Base-by-base conservation (phyloP, 1,284 basidiomycete genomes). In the Boletus holoroseus region DNA sequence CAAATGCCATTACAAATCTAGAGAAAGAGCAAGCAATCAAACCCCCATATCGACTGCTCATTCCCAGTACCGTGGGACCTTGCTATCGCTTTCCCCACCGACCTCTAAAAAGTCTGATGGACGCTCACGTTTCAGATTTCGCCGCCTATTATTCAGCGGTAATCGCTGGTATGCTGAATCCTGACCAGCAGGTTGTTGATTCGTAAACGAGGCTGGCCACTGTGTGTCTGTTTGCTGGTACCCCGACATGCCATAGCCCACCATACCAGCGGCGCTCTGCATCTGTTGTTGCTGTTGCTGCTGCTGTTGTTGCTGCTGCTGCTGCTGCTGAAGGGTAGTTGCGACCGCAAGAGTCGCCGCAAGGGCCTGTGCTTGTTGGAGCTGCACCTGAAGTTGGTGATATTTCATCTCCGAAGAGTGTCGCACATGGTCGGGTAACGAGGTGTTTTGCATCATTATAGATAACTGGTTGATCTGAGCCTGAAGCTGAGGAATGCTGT, bases 91-190 rank as follows among this genome's bases (percentile, higher is more conserved):
- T 53, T 85, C 80, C 40, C 70, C 72, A 0, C 81, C 80, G 9
- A 89, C 77, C 61, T 91, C 88, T 61, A 89, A 68, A 62, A 91
- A 91, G 67, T 91, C 88, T 9, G 84, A 84, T 2, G 88, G 88
- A 37, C 88, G 73, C 34, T 91, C 88, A 6, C 89, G 76, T 69
- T 91, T 91, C 58, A 87, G 62, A 55, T 79, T 81, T 61, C 85
- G 72, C 50, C 88, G 75, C 53, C 88, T 73, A 58, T 86, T 88
- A 62, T 90, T 91, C 50, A 90, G 68, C 27, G 88, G 87, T 45
- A 89, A 64, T 41, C 88, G 76, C 65, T 91, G 88, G 66, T 91
- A 91, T n/a, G 88, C 84, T 12, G 87, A 88, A 56, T 90, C 88
- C 62, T 81, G 79, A 6, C 76, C 76, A 41, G 76, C 72, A 36